Conservation (phyloP, 176 grass and related monocot species). For the Triticum aestivum region DNA sequence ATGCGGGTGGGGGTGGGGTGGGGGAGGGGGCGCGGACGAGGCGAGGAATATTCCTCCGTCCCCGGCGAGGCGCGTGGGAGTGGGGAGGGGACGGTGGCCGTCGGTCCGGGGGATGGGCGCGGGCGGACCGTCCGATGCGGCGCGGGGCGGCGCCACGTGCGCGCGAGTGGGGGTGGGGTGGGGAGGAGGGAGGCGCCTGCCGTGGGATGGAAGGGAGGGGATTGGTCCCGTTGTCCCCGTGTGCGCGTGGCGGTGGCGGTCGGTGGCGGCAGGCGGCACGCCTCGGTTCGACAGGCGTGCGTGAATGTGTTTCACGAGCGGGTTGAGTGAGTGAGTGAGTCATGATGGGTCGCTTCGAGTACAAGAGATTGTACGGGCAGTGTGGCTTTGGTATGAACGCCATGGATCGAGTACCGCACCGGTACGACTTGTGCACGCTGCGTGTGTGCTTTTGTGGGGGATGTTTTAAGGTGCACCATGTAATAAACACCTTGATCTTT, state of each 20-base stretch:
- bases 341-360: background rate
- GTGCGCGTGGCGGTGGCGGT: background rate
- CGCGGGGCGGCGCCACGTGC: background rate
- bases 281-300: background rate
- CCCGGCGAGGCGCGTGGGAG: background rate
- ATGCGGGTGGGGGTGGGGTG: background rate
- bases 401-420: background rate
- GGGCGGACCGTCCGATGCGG: constrained; percentile 18
- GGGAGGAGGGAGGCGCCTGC: background rate
- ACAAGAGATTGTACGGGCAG: background rate
- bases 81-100: background rate
- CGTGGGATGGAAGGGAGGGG: background rate
- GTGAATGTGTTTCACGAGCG: background rate
- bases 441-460: no score
- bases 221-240: background rate
- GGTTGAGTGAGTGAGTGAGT: background rate
- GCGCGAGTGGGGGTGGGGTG: background rate
- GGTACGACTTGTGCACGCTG: no score
- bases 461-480: no score
- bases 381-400: background rate
- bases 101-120: background rate
- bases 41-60: constrained; percentile 38
- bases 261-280: background rate
- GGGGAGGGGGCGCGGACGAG: background rate
- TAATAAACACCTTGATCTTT: no score